These are phyloP conservation scores for Pseudocercospora cruenta DNA, from an alignment of 2,329 filamentous ascomycete species.

Conservation along the genomic window DNA sequence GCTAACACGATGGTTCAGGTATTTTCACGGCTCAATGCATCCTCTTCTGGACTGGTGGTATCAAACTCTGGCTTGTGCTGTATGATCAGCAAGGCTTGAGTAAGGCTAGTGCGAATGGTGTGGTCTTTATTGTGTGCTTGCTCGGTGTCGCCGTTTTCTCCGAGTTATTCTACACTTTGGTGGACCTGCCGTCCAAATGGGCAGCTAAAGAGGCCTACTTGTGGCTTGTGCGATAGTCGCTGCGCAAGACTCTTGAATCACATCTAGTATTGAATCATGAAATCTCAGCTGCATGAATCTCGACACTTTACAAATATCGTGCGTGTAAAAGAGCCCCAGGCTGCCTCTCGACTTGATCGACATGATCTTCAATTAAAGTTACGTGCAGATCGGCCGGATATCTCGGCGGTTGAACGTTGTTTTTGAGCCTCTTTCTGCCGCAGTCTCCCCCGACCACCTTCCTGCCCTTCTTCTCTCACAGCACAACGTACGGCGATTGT, in stretches of 20 bases:
- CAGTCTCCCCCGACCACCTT: background rate
- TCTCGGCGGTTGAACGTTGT: background rate
- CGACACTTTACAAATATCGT: background rate
- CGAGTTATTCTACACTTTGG: constrained; percentile 32
- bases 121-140: constrained; percentile 30
- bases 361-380: background rate
- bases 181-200: constrained; percentile 34
- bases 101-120: constrained; percentile 31
- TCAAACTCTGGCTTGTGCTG: constrained; percentile 35
- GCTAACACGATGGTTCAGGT: constrained; percentile 24
- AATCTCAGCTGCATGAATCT: background rate
- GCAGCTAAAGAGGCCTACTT: constrained; percentile 26
- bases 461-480: background rate
- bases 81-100: constrained; percentile 15
- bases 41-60: constrained; percentile 36
- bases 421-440: too few relatives aligned
- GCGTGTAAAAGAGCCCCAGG: background rate
- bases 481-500: background rate
- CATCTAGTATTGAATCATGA: background rate
- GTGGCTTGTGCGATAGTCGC: constrained; percentile 26
- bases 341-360: background rate
- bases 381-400: background rate
- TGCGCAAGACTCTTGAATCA: background rate
- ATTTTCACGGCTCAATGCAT: constrained; percentile 35
- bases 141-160: constrained; percentile 24